Conservation (phyloP, 2,329 filamentous ascomycete genomes). For the Claviceps pusilla region DNA sequence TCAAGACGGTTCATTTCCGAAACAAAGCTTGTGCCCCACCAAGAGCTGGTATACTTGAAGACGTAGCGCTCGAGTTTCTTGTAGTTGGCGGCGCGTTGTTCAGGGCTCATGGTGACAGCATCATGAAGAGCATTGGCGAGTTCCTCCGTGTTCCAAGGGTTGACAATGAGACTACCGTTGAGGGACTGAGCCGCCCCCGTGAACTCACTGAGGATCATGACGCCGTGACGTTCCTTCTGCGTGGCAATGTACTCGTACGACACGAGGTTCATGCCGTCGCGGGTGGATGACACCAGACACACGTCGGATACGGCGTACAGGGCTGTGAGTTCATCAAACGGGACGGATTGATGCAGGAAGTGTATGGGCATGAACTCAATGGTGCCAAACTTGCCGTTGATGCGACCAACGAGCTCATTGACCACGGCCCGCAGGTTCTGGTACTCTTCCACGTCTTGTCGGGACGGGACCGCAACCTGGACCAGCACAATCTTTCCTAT, state of each 20-base stretch:
- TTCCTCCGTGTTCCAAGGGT: constrained; percentile 97
- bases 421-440: constrained; percentile 90
- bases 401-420: constrained; percentile 90
- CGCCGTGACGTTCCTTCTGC: constrained; percentile 77
- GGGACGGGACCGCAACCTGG: constrained; percentile 85
- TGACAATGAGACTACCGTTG: constrained; percentile 86
- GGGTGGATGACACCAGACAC: constrained; percentile 85
- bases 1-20: constrained; percentile 54
- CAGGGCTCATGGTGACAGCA: constrained; percentile 88
- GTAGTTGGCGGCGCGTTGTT: constrained; percentile 75
- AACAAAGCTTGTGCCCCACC: constrained; percentile 93
- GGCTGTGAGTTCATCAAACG: constrained; percentile 86
- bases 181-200: constrained; percentile 89
- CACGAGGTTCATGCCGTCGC: constrained; percentile 97
- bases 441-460: constrained; percentile 95
- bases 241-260: constrained; percentile 97
- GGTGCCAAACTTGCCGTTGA: constrained; percentile 93
- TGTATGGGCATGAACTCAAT: constrained; percentile 99
- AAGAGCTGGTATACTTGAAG: constrained; percentile 92
- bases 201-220: constrained; percentile 92
- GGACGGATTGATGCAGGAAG: constrained; percentile 92
- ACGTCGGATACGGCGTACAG: constrained; percentile 86
- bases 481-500: constrained; percentile 94
- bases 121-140: constrained; percentile 86
- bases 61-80: constrained; percentile 88